A percentile compares a stretch with the other conserved stretches of the same genome.
Conservation (phyloP, 2,329 filamentous ascomycete species). For the Penicillium frequentans region DNA sequence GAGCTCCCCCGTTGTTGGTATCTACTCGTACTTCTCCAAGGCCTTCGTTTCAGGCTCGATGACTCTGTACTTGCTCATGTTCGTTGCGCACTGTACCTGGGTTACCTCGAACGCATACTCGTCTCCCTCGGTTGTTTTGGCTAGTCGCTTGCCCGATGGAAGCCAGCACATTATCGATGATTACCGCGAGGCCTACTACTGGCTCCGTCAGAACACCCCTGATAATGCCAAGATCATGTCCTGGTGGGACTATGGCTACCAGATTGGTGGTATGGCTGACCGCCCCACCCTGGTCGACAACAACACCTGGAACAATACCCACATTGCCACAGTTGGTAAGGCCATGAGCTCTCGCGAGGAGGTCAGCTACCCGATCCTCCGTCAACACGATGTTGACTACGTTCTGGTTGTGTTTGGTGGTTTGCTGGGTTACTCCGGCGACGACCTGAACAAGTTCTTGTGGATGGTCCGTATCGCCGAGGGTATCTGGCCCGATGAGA, state of each 20-base stretch:
- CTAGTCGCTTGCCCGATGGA: constrained; percentile 87
- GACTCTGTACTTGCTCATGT: constrained; percentile 80
- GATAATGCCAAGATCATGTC: constrained; percentile 98
- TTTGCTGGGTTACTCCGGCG: constrained; percentile 92
- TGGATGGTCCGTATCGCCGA: constrained; percentile 99
- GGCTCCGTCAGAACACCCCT: constrained; percentile 95
- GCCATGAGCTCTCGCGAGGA: constrained; percentile 98
- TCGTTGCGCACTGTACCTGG: constrained; percentile 98
- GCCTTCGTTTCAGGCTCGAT: constrained; percentile 70
- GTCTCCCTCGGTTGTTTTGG: constrained; percentile 93
- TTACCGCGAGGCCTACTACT: constrained; percentile 98
- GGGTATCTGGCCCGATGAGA: constrained; percentile 99
- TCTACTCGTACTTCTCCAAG: constrained; percentile 81
- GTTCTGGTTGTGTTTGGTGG: constrained; percentile 97
- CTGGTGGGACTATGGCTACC: constrained; percentile 99
- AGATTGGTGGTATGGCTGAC: constrained; percentile 99
- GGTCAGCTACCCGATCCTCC: constrained; percentile 97
- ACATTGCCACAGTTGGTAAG: constrained; percentile 98
- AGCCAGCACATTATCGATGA: constrained; percentile 99
- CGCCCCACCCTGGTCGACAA: constrained; percentile 96
- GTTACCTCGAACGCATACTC: constrained; percentile 99
- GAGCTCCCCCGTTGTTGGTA: constrained; percentile 72
- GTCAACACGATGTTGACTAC: constrained; percentile 97
- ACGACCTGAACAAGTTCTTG: constrained; percentile 99
- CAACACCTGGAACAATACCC: constrained; percentile 99